Evolutionary conservation across 2,329 filamentous ascomycete genomes (phyloP).

Genomic region (Cephalotrichum gorgonifer): DNA sequence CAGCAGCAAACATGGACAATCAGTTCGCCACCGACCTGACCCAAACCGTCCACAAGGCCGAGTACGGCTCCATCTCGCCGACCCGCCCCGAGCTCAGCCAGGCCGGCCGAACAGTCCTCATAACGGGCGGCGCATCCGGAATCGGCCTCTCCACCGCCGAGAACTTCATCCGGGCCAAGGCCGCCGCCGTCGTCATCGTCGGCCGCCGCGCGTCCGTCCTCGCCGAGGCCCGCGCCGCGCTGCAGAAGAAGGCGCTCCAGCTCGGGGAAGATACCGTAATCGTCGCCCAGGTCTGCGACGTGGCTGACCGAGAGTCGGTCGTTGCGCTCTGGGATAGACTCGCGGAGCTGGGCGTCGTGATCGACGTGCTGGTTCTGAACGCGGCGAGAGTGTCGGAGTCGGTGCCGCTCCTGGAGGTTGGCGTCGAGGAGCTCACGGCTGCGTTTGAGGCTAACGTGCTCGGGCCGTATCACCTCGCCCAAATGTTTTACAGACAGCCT

Average conservation of each 20-base stretch:
- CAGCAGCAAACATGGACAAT: neutral
- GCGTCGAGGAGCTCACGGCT: constrained; percentile 9
- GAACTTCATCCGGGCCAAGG: constrained; percentile 36
- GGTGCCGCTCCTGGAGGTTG: neutral
- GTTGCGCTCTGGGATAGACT: constrained; percentile 10
- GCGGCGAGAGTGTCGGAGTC: constrained; percentile 14
- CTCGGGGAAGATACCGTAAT: constrained; percentile 36
- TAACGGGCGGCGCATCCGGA: constrained; percentile 54
- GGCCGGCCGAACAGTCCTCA: constrained; percentile 39
- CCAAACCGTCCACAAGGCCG: constrained; percentile 10
- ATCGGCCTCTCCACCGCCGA: constrained; percentile 54
- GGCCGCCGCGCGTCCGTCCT: constrained; percentile 26
- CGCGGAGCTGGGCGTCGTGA: constrained; percentile 11
- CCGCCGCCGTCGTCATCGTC: constrained; percentile 25
- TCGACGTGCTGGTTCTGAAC: constrained; percentile 25
- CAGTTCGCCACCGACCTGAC: constrained; percentile 8
- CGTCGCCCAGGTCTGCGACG: constrained; percentile 18
- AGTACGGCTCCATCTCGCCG: constrained; percentile 21
- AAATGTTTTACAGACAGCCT: constrained; percentile 1
- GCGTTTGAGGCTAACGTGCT: constrained; percentile 16
- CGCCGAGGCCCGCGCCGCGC: constrained; percentile 13
- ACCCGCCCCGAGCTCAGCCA: constrained; percentile 22
- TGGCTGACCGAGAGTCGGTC: constrained; percentile 16
- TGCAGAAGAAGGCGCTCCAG: constrained; percentile 31
- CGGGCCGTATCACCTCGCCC: constrained; percentile 13